phyloP scores from a whole-genome alignment of 2,329 filamentous ascomycete species.

The Xylaria sp. region DNA sequence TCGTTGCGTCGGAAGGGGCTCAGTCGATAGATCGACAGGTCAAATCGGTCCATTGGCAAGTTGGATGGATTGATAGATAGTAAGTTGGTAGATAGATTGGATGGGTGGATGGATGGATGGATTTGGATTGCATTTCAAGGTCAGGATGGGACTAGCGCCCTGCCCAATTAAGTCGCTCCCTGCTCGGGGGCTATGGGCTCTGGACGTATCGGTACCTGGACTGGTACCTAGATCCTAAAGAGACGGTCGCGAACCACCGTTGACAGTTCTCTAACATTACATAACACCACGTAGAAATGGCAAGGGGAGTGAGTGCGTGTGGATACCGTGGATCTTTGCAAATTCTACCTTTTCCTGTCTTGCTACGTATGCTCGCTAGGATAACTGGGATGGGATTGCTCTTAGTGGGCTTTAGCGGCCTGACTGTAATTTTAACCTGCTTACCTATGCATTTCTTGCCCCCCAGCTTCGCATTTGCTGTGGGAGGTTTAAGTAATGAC shows the following conservation, averaged over 20 bases:
- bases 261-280: not conserved
- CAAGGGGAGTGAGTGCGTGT: not conserved
- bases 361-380: not conserved
- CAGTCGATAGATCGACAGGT: constrained; percentile 1
- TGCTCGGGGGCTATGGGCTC: not conserved
- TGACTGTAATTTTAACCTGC: constrained; percentile 29
- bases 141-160: constrained; percentile 36
- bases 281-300: not conserved
- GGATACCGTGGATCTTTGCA: not conserved
- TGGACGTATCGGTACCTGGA: not conserved
- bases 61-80: constrained; percentile 19
- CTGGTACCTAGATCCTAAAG: constrained; percentile 7
- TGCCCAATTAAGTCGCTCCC: constrained; percentile 2
- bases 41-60: constrained; percentile 26
- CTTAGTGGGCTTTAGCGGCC: constrained; percentile 11
- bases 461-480: constrained; percentile 3
- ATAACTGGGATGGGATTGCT: not conserved
- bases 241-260: constrained; percentile 5
- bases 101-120: constrained; percentile 22
- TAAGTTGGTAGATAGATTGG: not conserved
- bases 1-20: constrained; percentile 29
- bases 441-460: not conserved
- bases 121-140: constrained; percentile 25
- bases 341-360: not conserved
- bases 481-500: not conserved